A percentile compares a stretch with the other conserved stretches of the same genome.
These are phyloP conservation scores for Pleurotus salmoneostramineus DNA, from an alignment of 768 basidiomycete genomes.

Conservation along the genomic window DNA sequence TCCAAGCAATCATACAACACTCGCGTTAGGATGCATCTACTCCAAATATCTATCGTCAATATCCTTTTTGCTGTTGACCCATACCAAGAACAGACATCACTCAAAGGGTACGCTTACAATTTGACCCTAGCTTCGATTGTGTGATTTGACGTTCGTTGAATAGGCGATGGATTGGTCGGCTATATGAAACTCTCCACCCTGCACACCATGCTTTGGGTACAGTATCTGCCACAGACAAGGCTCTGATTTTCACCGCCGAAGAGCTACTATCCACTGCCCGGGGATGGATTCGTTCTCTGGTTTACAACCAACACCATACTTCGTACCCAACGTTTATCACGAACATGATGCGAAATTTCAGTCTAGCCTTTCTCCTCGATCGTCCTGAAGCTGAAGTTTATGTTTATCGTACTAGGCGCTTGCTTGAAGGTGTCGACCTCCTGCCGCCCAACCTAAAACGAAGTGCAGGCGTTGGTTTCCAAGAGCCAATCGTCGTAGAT, in stretches of 20 bases:
- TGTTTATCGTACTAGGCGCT: slow-evolving; percentile 27
- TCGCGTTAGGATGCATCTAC: slow-evolving; percentile 40
- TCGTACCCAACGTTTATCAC: slow-evolving; percentile 32
- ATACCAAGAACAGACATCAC: slow-evolving; percentile 7
- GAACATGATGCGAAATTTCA: slow-evolving; percentile 28
- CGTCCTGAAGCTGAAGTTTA: slow-evolving; percentile 24
- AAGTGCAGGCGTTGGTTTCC: slow-evolving; percentile 14
- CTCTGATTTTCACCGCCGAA: slow-evolving; percentile 33
- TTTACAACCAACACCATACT: slow-evolving; percentile 26
- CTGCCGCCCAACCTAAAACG: slow-evolving; percentile 15
- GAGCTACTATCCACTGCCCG: slow-evolving; percentile 32
- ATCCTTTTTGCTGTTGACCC: slow-evolving; percentile 17
- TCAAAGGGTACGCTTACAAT: slow-evolving; percentile 16
- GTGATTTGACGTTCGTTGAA: not conserved
- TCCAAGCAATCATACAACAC: slow-evolving; percentile 34
- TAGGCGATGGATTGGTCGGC: slow-evolving; percentile 41
- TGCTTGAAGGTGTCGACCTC: slow-evolving; percentile 11
- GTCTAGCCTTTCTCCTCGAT: slow-evolving; percentile 36
- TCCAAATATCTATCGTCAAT: slow-evolving; percentile 46
- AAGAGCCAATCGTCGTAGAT: slow-evolving; percentile 23
- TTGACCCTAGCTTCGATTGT: too few species aligned
- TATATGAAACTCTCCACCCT: slow-evolving; percentile 51
- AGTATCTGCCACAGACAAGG: slow-evolving; percentile 25
- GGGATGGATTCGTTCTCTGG: slow-evolving; percentile 40
- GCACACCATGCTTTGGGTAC: slow-evolving; percentile 43